A percentile compares a stretch with the other conserved stretches of the same genome.
phyloP scores from a whole-genome alignment of 2,329 filamentous ascomycete genomes.

The Colletotrichum spaethianum region DNA sequence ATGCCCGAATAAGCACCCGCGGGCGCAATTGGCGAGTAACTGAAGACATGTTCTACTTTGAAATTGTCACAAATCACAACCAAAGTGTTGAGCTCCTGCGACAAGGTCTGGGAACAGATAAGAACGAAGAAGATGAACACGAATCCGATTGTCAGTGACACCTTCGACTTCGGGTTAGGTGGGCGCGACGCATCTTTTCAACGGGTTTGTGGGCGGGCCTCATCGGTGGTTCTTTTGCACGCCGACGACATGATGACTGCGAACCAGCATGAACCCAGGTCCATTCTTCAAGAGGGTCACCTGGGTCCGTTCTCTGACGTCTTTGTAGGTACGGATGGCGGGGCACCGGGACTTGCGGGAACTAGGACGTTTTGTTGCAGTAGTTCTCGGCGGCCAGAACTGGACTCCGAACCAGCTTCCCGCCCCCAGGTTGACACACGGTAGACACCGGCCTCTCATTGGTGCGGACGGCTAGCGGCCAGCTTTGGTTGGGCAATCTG shows the following conservation, averaged over 20 bases:
- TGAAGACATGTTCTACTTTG: constrained; percentile 9
- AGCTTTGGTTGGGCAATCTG: neutral
- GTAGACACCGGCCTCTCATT: constrained; percentile 11
- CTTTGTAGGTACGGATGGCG: neutral
- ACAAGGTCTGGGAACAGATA: neutral
- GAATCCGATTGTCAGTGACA: constrained; percentile 25
- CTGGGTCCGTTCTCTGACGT: constrained; percentile 27
- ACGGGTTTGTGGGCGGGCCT: constrained; percentile 10
- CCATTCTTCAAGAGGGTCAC: constrained; percentile 4
- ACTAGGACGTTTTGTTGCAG: neutral
- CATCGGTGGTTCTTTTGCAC: constrained; percentile 33
- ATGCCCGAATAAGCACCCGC: constrained; percentile 32
- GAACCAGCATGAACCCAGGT: neutral
- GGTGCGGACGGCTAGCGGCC: constrained; percentile 36
- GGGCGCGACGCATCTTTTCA: constrained; percentile 41
- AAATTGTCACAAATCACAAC: neutral
- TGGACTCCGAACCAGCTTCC: constrained; percentile 20
- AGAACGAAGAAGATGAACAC: neutral
- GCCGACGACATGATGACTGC: constrained; percentile 19
- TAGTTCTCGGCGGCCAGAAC: constrained; percentile 19
- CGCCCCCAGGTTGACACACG: neutral
- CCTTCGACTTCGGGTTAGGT: constrained; percentile 33
- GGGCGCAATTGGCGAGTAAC: constrained; percentile 35
- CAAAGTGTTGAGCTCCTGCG: too few relatives aligned
- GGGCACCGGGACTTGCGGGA: neutral